A percentile compares a stretch with the other conserved stretches of the same genome.
These are phyloP conservation scores for Termitomyces sp. DNA, from an alignment of 768 basidiomycete species.

Conservation along the genomic window DNA sequence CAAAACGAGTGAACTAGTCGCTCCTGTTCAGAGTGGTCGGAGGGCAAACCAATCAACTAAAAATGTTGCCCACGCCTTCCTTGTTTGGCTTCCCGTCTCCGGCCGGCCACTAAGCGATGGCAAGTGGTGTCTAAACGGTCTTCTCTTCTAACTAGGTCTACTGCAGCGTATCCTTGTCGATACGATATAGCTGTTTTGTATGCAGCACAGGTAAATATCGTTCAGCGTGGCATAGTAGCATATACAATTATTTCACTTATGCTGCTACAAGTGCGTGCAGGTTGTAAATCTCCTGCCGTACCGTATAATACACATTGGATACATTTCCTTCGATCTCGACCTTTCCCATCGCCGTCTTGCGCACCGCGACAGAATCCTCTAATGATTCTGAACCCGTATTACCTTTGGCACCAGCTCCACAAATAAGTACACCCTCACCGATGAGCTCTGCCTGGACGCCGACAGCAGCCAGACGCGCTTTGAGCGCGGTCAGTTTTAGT, in stretches of 20 bases:
- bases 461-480: slow-evolving; percentile 67
- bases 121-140: no score
- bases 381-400: slow-evolving; percentile 35
- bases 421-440: slow-evolving; percentile 95
- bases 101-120: slow-evolving; percentile 16
- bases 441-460: slow-evolving; percentile 89
- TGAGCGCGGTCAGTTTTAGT: slow-evolving; percentile 85
- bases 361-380: slow-evolving; percentile 77
- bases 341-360: slow-evolving; percentile 79
- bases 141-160: no score
- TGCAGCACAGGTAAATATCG: no score
- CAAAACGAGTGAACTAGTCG: slow-evolving; percentile 15
- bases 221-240: no score
- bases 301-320: slow-evolving; percentile 84
- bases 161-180: no score
- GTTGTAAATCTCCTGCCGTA: slow-evolving; percentile 85
- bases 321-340: slow-evolving; percentile 89
- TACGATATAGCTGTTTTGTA: no score
- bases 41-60: slow-evolving; percentile 25
- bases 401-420: slow-evolving; percentile 55
- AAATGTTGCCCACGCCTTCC: slow-evolving; percentile 20
- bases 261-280: slow-evolving; percentile 87
- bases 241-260: slow-evolving; percentile 17
- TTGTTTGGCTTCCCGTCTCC: slow-evolving; percentile 19
- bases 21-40: slow-evolving; percentile 22